Conservation (phyloP, 2,329 filamentous ascomycete genomes). For the Colletotrichum shisoi region DNA sequence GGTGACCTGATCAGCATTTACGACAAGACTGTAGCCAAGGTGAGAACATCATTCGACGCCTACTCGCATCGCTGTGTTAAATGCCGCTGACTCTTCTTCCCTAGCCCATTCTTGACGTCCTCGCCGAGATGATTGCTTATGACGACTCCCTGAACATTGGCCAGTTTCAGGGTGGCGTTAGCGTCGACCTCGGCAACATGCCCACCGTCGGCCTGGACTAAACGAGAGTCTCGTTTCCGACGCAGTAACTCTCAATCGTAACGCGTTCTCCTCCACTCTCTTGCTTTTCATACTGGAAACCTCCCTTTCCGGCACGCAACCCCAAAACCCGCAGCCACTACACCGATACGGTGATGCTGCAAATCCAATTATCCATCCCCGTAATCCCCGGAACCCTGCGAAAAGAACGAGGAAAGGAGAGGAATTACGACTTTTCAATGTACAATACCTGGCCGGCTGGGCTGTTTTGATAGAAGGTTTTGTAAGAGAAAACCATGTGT, state of each 20-base stretch:
- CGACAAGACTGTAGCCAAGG: conserved; percentile 98
- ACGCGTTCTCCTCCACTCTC: conserved; percentile 30
- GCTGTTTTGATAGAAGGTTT: conserved; percentile 52
- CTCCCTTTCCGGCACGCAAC: conserved; percentile 1
- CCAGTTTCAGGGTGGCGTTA: conserved; percentile 46
- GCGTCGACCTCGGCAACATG: conserved; percentile 57
- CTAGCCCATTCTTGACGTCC: conserved; percentile 89
- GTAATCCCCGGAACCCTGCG: conserved; percentile 32
- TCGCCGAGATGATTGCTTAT: conserved; percentile 97
- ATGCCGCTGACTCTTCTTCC: conserved; percentile 40
- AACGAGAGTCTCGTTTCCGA: conserved; percentile 33
- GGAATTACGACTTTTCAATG: conserved; percentile 45
- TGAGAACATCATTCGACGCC: conserved; percentile 47
- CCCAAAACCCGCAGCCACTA: conserved; percentile 29
- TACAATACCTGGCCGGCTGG: conserved; percentile 53
- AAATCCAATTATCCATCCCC: conserved; percentile 10
- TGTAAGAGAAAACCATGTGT: conserved; percentile 47
- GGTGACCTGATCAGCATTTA: conserved; percentile 95
- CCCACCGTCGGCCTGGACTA: conserved; percentile 65
- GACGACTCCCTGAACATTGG: conserved; percentile 76
- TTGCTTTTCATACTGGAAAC: conserved; percentile 8
- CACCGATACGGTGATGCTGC: conserved; percentile 25
- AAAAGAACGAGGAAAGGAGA: conserved; percentile 28
- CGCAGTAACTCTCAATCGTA: conserved; percentile 12
- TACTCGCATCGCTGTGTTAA: neutral